Conservation (phyloP, 352 stramenopile species). For the Phytophthora syringae region DNA sequence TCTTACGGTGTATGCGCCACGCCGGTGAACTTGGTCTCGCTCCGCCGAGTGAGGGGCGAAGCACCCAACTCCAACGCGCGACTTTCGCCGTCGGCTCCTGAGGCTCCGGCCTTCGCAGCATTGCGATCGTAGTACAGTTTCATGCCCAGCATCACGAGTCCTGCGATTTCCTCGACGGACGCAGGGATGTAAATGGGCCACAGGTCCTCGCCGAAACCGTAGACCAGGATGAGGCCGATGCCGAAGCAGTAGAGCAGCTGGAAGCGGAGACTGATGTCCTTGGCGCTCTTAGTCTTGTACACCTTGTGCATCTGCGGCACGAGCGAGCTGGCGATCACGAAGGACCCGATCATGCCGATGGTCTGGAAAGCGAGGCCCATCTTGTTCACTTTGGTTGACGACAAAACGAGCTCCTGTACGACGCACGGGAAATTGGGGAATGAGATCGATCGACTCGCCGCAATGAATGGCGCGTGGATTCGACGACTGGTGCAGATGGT, state of each 20-base stretch:
- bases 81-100: slow-evolving; percentile 18
- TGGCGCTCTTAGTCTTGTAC: slow-evolving; percentile 66
- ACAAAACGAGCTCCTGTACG: background rate
- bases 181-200: slow-evolving; percentile 69
- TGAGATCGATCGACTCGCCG: slow-evolving; percentile 10
- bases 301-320: slow-evolving; percentile 66
- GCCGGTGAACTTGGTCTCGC: slow-evolving; percentile 27
- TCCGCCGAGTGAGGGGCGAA: slow-evolving; percentile 26
- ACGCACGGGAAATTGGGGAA: slow-evolving; percentile 16
- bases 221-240: slow-evolving; percentile 46
- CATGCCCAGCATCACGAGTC: slow-evolving; percentile 45
- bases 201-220: slow-evolving; percentile 54
- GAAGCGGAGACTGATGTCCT: slow-evolving; percentile 61
- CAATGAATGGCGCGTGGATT: slow-evolving; percentile 9
- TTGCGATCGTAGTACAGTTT: slow-evolving; percentile 44
- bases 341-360: slow-evolving; percentile 64
- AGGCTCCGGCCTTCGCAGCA: slow-evolving; percentile 3
- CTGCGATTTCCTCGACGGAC: slow-evolving; percentile 47
- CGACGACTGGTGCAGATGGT: slow-evolving; percentile 23
- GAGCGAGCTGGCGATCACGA: slow-evolving; percentile 64
- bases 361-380: slow-evolving; percentile 56
- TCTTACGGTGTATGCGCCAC: slow-evolving; percentile 18
- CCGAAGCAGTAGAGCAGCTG: slow-evolving; percentile 53
- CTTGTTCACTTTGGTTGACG: background rate
- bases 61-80: slow-evolving; percentile 20